These are phyloP conservation scores for Schoenoplectus tabernaemontani DNA, from an alignment of 202 grass and related monocot species.

Conservation along the genomic window DNA sequence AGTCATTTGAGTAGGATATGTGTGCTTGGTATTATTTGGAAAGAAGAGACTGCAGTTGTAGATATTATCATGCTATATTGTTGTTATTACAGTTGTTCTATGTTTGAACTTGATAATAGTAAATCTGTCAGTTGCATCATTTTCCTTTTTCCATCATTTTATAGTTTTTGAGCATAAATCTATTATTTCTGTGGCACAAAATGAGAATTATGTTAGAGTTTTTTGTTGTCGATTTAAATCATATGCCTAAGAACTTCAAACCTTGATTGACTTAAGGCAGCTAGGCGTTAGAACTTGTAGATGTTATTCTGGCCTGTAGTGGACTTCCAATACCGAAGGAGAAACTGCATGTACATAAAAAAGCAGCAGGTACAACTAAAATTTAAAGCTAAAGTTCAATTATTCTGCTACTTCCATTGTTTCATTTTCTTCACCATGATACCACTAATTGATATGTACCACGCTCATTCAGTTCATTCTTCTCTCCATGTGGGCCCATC, in stretches of 20 bases:
- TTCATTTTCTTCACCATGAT: no score
- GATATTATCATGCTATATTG: conserved; percentile 24
- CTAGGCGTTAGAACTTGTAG: no score
- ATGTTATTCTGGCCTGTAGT: neutral
- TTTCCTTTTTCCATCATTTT: neutral
- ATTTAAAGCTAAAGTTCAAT: neutral
- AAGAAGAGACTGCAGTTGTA: conserved; percentile 18
- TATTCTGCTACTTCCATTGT: no score
- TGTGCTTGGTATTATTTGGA: conserved; percentile 1
- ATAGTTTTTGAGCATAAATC: neutral
- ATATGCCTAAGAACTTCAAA: no score
- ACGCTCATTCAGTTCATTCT: no score
- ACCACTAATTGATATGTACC: no score
- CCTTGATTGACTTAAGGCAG: no score
- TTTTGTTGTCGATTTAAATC: neutral
- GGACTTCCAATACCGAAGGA: neutral
- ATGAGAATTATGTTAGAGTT: no score
- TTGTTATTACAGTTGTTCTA: conserved; percentile 11
- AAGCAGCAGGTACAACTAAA: neutral
- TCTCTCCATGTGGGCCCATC: neutral
- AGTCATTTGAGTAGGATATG: neutral
- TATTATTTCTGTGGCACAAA: neutral
- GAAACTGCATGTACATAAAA: neutral
- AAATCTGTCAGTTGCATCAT: neutral
- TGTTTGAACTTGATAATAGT: conserved; percentile 1